Conservation (phyloP, 106 monocot species). For the Phalaenopsis equestris region DNA sequence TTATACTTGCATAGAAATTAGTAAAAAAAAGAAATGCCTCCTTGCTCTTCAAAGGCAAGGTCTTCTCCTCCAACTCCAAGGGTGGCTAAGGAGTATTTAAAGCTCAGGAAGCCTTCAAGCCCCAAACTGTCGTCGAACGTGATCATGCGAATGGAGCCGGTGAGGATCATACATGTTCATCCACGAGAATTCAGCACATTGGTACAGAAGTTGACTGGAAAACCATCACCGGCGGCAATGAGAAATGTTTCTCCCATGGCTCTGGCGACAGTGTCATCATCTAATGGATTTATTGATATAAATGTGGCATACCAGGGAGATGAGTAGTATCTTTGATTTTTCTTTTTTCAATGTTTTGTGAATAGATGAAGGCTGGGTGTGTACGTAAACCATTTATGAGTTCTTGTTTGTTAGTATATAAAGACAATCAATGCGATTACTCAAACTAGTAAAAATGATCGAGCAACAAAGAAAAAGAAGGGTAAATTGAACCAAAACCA, state of each 20-base stretch:
- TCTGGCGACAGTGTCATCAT: not conserved
- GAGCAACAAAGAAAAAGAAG: no score
- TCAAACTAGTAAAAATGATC: no score
- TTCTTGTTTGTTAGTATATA: no score
- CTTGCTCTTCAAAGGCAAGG: not conserved
- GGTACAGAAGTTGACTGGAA: constrained; percentile 23
- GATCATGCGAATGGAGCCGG: constrained; percentile 13
- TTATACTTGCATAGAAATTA: not conserved
- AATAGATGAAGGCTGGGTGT: not conserved
- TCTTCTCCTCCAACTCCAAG: not conserved
- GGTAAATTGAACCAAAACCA: no score
- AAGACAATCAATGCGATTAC: no score
- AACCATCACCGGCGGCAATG: not conserved
- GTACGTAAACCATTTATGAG: no score
- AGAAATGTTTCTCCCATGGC: not conserved
- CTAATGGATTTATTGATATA: not conserved
- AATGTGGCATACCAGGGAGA: constrained; percentile 1
- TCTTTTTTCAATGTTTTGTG: not conserved
- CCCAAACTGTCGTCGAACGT: not conserved
- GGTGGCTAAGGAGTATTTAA: not conserved
- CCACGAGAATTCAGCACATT: constrained; percentile 32
- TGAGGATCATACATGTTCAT: constrained; percentile 15
- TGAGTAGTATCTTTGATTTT: not conserved
- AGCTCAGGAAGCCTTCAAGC: not conserved
- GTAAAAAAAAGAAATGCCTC: not conserved